A percentile compares a stretch with the other conserved stretches of the same genome.
Evolutionary conservation across 2,329 filamentous ascomycete genomes (phyloP).

Genomic region (Cephalotrichum gorgonifer): DNA sequence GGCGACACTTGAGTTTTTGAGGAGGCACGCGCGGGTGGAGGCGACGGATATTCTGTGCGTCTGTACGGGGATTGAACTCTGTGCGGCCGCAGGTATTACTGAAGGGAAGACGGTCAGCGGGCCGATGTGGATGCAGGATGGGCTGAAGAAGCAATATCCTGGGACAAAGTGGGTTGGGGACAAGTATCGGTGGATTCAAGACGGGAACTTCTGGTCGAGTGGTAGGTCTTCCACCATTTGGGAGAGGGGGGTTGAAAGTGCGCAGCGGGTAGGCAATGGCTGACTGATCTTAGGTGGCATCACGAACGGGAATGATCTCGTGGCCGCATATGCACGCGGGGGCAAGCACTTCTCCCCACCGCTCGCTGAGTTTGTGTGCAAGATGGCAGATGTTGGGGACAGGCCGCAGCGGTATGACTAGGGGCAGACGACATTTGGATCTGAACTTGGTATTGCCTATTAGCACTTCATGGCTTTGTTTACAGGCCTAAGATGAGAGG

Average conservation of each 20-base stretch:
- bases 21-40: constrained; percentile 23
- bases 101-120: constrained; percentile 35
- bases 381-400: constrained; percentile 37
- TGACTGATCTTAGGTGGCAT: constrained; percentile 29
- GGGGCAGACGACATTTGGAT: constrained; percentile 21
- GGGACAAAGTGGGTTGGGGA: constrained; percentile 31
- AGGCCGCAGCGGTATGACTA: constrained; percentile 31
- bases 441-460: constrained; percentile 24
- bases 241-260: not conserved
- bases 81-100: constrained; percentile 36
- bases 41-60: constrained; percentile 38
- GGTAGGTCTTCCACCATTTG: constrained; percentile 24
- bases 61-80: constrained; percentile 39
- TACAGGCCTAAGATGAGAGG: not conserved
- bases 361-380: constrained; percentile 31
- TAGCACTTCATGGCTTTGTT: constrained; percentile 17
- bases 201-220: constrained; percentile 44
- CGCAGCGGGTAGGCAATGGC: not conserved
- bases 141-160: constrained; percentile 25
- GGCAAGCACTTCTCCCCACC: constrained; percentile 29
- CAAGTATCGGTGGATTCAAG: constrained; percentile 36
- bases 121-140: constrained; percentile 30
- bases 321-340: constrained; percentile 37
- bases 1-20: constrained; percentile 30
- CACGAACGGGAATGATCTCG: constrained; percentile 46